Evolutionary conservation across 2,329 filamentous ascomycete genomes (phyloP), one percentile per base, ranked within the genome.

Genomic region (Aspergillus ustus): DNA sequence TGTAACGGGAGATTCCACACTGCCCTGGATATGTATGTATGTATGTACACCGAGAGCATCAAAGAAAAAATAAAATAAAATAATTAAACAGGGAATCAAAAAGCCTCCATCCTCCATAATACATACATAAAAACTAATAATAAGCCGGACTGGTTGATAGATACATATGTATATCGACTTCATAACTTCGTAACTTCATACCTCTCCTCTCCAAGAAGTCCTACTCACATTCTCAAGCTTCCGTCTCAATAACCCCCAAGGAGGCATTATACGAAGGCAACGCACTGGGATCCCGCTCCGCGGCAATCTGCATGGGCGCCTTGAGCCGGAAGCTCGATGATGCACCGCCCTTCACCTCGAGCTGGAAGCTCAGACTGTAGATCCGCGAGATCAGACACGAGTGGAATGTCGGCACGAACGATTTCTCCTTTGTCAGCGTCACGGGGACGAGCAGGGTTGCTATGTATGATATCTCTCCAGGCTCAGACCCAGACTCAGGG

Each of bases 401-500:
- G 43, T 67, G 63, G 45, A 67, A 67, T 0, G 65, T 64, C 7
- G 63, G 59, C 5, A 66, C 57, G 6, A 67, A 61, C 15, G 57
- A 62, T 17, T 64, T 60, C n/a, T 58, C 63, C 4, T 54, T 53
- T 17, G 65, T 52, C 15, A 67, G 29, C 15, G 57, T 66, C 20
- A 67, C 58, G 1, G 65, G 65, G 7, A 67, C 59, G 1, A 66
- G 54, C 2, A 67, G 45, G 2, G 61, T 61, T 11, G 59, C 52
- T 15, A 46, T 45, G n/a, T 60, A 61, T 22, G 28, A 34, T 15
- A 48, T 48, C 5, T 9, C 22, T 17, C 15, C 15, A 15, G 34
- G 34, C 2, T 9, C 34, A 15, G 13, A 11, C 11, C 15, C 34
- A 11, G 34, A 13, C 4, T 13, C 9, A 5, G 34, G 34, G 2